A percentile compares a stretch with the other conserved stretches of the same genome.
Evolutionary conservation across 2,329 filamentous ascomycete species (phyloP).

Genomic region (Didymellaceae sp.): DNA sequence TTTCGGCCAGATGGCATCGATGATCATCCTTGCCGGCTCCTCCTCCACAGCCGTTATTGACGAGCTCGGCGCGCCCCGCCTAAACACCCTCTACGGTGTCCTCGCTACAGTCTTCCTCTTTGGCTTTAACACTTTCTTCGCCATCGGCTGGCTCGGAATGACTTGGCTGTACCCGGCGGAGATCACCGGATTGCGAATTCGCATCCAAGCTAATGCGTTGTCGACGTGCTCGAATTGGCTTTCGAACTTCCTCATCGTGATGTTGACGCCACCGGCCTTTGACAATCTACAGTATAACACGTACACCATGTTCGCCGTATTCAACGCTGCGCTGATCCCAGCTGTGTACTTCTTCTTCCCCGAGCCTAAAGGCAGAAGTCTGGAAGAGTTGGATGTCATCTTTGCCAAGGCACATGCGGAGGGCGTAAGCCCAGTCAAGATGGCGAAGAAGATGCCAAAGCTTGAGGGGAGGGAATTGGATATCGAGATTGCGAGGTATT

Average conservation of each 20-base stretch:
- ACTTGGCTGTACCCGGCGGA: constrained; percentile 72
- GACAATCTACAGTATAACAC: constrained; percentile 61
- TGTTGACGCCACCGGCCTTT: constrained; percentile 69
- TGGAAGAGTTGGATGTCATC: constrained; percentile 62
- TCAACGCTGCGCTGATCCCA: constrained; percentile 63
- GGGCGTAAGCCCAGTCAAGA: constrained; percentile 56
- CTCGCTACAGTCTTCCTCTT: constrained; percentile 77
- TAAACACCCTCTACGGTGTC: constrained; percentile 11
- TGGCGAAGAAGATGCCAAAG: constrained; percentile 60
- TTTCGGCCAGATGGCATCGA: constrained; percentile 40
- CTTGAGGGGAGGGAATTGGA: constrained; percentile 6
- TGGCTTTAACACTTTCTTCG: constrained; percentile 93
- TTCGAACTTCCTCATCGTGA: constrained; percentile 67
- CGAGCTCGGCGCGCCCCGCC: constrained; percentile 23
- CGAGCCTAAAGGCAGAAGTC: constrained; percentile 60
- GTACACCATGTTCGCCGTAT: constrained; percentile 64
- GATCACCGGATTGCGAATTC: constrained; percentile 86
- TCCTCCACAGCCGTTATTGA: constrained; percentile 32
- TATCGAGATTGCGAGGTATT: constrained; percentile 13
- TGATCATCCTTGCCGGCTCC: constrained; percentile 43
- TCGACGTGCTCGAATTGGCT: constrained; percentile 72
- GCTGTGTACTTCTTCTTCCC: constrained; percentile 67
- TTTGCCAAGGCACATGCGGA: constrained; percentile 61
- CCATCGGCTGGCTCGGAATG: constrained; percentile 76
- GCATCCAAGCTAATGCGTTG: constrained; percentile 83